Evolutionary conservation across 1,139 yeast genomes (phyloP).

Genomic region (Geotrichum histeridarum): DNA sequence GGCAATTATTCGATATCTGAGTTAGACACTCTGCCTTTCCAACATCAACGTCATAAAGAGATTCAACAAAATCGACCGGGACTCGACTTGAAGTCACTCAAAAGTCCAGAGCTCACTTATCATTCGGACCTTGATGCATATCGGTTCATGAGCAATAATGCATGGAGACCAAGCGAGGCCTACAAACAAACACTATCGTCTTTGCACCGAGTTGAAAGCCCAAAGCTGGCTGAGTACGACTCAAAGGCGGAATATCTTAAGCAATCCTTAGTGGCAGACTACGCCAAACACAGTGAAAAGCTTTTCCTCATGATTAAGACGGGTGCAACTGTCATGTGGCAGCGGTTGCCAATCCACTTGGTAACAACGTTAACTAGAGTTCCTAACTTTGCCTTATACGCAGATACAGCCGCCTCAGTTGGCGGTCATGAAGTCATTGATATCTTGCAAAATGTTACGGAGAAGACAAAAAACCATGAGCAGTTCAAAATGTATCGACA

Average conservation of each 20-base stretch:
- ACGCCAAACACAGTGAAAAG: conserved; percentile 26
- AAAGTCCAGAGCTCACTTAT: not conserved
- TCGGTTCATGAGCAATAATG: conserved; percentile 12
- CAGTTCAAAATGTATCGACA: conserved; percentile 32
- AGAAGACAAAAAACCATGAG: conserved; percentile 22
- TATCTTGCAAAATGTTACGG: conserved; percentile 31
- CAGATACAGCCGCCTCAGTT: conserved; percentile 33
- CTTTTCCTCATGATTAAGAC: conserved; percentile 38
- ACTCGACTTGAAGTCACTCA: not conserved
- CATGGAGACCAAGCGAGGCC: conserved; percentile 19
- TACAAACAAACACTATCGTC: conserved; percentile 4
- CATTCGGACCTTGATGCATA: conserved; percentile 6
- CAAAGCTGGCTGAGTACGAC: not conserved
- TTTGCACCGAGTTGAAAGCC: not conserved
- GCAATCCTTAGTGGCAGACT: conserved; percentile 28
- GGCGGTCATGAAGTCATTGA: conserved; percentile 37
- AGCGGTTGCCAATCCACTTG: conserved; percentile 37
- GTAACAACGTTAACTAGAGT: conserved; percentile 36
- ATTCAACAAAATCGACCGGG: not conserved
- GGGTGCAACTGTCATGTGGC: conserved; percentile 38
- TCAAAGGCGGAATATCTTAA: conserved; percentile 21
- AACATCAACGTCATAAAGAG: not conserved
- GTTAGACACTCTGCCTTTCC: not conserved
- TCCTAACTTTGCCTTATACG: conserved; percentile 36
- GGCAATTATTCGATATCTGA: not conserved